Conservation (phyloP, 305 asterid species). For the Ilex paraguariensis region DNA sequence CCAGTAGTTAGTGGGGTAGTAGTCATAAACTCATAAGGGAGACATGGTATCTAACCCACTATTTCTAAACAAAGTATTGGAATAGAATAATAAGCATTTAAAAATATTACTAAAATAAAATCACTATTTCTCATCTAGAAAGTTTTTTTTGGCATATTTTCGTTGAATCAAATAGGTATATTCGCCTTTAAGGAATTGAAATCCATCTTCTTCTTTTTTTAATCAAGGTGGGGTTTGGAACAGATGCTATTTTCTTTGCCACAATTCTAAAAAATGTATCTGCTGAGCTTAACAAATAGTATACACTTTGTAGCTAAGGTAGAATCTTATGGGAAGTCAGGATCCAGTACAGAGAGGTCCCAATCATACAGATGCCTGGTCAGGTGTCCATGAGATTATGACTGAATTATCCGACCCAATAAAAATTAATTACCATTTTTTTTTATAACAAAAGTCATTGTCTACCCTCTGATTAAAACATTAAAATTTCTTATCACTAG, state of each 20-base stretch:
- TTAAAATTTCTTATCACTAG: too few species aligned
- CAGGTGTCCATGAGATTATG: too few species aligned
- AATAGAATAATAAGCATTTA: neutral
- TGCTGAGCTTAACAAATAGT: constrained; percentile 17
- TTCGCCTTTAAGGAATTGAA: constrained; percentile 18
- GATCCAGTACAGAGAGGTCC: constrained; percentile 32
- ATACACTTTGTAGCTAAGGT: constrained; percentile 30
- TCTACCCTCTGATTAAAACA: too few species aligned
- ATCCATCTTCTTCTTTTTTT: constrained; percentile 7
- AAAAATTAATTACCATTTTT: too few species aligned
- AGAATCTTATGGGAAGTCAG: constrained; percentile 37
- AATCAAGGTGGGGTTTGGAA: constrained; percentile 28
- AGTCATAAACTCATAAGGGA: too few species aligned
- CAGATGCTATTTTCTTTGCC: constrained; percentile 31
- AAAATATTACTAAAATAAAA: neutral
- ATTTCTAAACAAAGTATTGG: too few species aligned
- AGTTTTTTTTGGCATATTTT: neutral
- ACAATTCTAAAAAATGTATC: constrained; percentile 20
- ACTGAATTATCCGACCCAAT: too few species aligned
- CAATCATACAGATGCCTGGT: constrained; percentile 15
- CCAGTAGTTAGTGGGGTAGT: too few species aligned
- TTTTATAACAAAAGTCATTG: too few species aligned
- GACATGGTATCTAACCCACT: too few species aligned
- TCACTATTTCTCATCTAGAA: neutral
- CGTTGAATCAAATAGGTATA: constrained; percentile 23